phyloP scores from a whole-genome alignment of 805 yeast species.

The Zygosaccharomyces rouxii region DNA sequence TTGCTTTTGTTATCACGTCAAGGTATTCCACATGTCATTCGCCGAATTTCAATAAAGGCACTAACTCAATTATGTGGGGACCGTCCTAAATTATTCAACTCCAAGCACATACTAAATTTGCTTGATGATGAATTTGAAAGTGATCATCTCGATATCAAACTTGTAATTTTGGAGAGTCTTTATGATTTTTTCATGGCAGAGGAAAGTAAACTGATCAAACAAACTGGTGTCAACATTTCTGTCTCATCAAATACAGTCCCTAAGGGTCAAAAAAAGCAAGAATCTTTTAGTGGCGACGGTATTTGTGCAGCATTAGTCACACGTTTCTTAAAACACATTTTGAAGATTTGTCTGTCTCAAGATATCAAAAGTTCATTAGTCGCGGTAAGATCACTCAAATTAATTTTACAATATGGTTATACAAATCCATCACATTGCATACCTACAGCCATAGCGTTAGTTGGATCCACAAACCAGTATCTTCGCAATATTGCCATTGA shows the following conservation, averaged over 20 bases:
- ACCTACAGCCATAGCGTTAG: conserved; percentile 66
- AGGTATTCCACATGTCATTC: conserved; percentile 35
- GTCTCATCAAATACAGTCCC: conserved; percentile 34
- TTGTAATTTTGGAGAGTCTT: conserved; percentile 53
- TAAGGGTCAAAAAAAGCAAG: conserved; percentile 37
- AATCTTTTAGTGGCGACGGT: conserved; percentile 52
- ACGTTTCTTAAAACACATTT: conserved; percentile 48
- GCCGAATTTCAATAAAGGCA: conserved; percentile 52
- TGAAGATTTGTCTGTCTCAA: conserved; percentile 46
- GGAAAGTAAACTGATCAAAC: conserved; percentile 43
- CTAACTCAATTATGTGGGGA: conserved; percentile 55
- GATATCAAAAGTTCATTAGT: conserved; percentile 44
- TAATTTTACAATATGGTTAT: conserved; percentile 60
- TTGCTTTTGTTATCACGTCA: conserved; percentile 50
- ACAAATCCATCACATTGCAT: conserved; percentile 70
- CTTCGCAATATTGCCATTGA: conserved; percentile 47
- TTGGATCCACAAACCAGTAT: conserved; percentile 44
- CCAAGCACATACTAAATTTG: conserved; percentile 48
- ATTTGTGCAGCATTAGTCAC: conserved; percentile 71
- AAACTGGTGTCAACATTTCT: conserved; percentile 39
- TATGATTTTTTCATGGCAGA: conserved; percentile 54
- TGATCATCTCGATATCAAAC: conserved; percentile 41
- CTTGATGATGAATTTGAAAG: conserved; percentile 47
- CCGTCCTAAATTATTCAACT: conserved; percentile 63
- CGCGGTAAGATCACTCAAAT: conserved; percentile 52